Percentiles rank a stretch among this genome's conserved stretches.
phyloP scores from a whole-genome alignment of 305 asterid genomes.

The Ilex paraguariensis region DNA sequence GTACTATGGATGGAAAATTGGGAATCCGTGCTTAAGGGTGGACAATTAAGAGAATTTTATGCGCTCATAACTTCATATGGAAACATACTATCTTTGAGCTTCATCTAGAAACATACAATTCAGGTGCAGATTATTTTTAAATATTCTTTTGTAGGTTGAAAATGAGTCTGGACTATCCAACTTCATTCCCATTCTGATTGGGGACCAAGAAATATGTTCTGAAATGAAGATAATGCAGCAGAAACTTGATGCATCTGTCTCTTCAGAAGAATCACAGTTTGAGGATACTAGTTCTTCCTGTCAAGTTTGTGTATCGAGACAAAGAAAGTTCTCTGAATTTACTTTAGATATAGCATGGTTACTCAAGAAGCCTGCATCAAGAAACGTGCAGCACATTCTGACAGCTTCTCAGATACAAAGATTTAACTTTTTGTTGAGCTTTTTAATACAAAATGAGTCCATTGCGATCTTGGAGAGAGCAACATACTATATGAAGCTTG shows the following conservation, averaged over 20 bases:
- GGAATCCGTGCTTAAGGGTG: neutral
- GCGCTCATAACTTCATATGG: neutral
- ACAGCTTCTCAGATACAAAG: constrained; percentile 46
- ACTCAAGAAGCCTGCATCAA: constrained; percentile 45
- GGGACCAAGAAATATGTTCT: constrained; percentile 66
- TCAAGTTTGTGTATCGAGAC: constrained; percentile 35
- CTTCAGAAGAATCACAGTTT: constrained; percentile 25
- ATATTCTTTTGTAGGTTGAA: constrained; percentile 62
- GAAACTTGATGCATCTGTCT: constrained; percentile 23
- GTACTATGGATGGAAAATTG: neutral
- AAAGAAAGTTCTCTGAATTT: constrained; percentile 44
- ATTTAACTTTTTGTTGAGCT: constrained; percentile 40
- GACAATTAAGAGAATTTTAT: neutral
- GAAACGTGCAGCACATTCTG: constrained; percentile 16
- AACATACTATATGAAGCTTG: constrained; percentile 27
- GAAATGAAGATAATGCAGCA: constrained; percentile 67
- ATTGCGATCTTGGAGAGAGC: constrained; percentile 53
- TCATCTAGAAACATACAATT: constrained; percentile 6
- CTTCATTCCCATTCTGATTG: constrained; percentile 80
- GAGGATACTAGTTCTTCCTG: constrained; percentile 34
- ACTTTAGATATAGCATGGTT: constrained; percentile 78
- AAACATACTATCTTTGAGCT: neutral
- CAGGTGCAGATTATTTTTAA: neutral
- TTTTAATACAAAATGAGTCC: constrained; percentile 50
- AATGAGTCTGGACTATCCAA: constrained; percentile 90